phyloP scores from a whole-genome alignment of 306 rosid species.

The Quercus mongolica region DNA sequence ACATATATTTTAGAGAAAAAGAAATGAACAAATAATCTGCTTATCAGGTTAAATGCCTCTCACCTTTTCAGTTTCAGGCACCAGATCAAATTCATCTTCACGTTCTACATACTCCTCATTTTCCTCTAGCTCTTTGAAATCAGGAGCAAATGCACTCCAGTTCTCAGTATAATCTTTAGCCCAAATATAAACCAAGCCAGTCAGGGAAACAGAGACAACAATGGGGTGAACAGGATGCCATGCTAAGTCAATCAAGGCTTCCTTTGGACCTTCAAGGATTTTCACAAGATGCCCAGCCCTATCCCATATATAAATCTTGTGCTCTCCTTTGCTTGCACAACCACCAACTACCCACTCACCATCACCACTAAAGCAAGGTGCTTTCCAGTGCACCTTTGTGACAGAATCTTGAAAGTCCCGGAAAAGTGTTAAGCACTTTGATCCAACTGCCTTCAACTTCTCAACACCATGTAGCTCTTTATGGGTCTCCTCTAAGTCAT shows the following conservation, averaged over 20 bases:
- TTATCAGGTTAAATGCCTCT: constrained; percentile 11
- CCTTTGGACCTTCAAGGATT: constrained; percentile 99
- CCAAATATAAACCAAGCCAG: constrained; percentile 88
- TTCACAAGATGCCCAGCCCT: constrained; percentile 96
- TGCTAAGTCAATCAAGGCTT: constrained; percentile 89
- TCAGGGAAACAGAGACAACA: constrained; percentile 86
- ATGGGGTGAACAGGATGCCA: constrained; percentile 98
- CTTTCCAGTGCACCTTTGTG: constrained; percentile 98
- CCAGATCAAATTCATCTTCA: constrained; percentile 97
- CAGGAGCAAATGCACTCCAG: constrained; percentile 99
- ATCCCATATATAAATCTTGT: constrained; percentile 97
- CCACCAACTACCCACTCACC: constrained; percentile 99
- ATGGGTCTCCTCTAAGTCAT: constrained; percentile 35
- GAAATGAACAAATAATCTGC: background rate
- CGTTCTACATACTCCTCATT: constrained; percentile 90
- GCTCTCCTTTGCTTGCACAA: constrained; percentile 99
- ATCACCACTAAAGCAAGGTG: constrained; percentile 98
- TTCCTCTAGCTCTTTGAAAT: constrained; percentile 98
- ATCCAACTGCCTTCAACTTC: constrained; percentile 74
- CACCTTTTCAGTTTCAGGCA: constrained; percentile 88
- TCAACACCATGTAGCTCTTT: constrained; percentile 53
- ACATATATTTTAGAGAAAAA: background rate
- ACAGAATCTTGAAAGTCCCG: constrained; percentile 95
- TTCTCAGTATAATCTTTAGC: constrained; percentile 98
- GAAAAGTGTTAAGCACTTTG: constrained; percentile 73